Conservation (phyloP, 192 early-diverging fungal genomes). For the Thamnidium elegans region DNA sequence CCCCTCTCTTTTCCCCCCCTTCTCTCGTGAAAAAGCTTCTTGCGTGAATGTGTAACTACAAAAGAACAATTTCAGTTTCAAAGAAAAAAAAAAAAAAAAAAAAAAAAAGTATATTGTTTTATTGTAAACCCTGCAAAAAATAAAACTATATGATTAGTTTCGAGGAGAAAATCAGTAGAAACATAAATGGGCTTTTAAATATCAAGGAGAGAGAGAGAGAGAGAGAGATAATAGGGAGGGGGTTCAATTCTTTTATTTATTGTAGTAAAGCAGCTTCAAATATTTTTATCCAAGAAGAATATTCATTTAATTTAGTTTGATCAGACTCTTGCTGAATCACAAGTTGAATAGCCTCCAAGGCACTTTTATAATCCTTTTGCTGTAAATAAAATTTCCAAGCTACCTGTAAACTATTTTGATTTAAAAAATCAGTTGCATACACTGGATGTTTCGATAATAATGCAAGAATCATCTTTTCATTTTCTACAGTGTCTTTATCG, state of each 20-base stretch:
- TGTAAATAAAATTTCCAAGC: conserved; percentile 8
- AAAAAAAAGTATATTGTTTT: too few species aligned
- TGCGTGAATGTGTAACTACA: too few species aligned
- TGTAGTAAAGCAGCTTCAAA: neutral
- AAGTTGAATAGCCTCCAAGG: neutral
- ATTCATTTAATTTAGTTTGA: neutral
- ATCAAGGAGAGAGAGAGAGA: too few species aligned
- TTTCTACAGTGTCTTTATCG: neutral
- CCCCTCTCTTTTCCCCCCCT: too few species aligned
- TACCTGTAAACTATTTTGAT: neutral
- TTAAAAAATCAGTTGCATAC: neutral
- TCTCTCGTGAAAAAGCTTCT: too few species aligned
- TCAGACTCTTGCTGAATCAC: neutral
- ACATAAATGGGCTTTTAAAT: too few species aligned
- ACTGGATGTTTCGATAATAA: neutral
- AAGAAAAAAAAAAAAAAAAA: too few species aligned
- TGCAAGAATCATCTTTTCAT: neutral
- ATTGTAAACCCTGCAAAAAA: too few species aligned
- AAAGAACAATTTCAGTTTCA: too few species aligned
- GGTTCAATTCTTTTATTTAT: neutral
- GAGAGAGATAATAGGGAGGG: too few species aligned
- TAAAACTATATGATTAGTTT: too few species aligned
- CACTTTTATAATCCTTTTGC: neutral
- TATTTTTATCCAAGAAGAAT: neutral
- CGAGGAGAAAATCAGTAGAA: too few species aligned